Base-by-base conservation (phyloP, 805 yeast species). In the Starmerella riodocensis region DNA sequence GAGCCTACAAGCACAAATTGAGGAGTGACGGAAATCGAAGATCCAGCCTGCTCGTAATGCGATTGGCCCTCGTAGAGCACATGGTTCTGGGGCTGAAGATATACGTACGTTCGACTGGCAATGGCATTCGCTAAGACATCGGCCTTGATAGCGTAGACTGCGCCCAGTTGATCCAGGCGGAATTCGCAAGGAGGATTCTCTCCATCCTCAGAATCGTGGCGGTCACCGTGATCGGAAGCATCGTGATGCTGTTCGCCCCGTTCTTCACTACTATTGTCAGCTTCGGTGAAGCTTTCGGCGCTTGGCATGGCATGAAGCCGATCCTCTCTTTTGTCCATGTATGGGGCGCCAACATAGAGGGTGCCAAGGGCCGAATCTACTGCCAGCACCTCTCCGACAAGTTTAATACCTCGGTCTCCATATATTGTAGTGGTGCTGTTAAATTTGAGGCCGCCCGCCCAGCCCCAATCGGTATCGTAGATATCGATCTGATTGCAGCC, bases 401-500 rank as follows among this genome's bases (percentile, higher is more conserved):
- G 60, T 41, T 73, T 71, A 1, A 48, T 32, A 0, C 77, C 76
- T 1, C 39, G 22, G 0, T 36, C 9, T 2, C 77, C 73, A 42
- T 66, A 58, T 18, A 29, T 31, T 12, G 51, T 35, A 8, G 52
- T 34, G 7, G 67, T 43, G 18, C 45, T 40, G 19, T 46, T 37
- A 60, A 60, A 23, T 21, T 34, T 12, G 60, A 55, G 1, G 51
- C 59, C 14, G 59, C 47, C 27, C 55, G 27, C 20, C 42, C 53
- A n/a, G 29, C 45, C 22, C 3, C 49, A 47, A 3, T 48, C 42
- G 21, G 52, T 48, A 12, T 51, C 47, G 42, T 56, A 70, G 6
- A 73, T 40, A 34, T 64, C 62, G 1, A 76, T 35, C 1, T 50
- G 43, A 4, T 75, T 70, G 0, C 52, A 29, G 0, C 81, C 80